These are phyloP conservation scores for Arachis monticola DNA, from an alignment of 331 rosid genomes.

Conservation along the genomic window DNA sequence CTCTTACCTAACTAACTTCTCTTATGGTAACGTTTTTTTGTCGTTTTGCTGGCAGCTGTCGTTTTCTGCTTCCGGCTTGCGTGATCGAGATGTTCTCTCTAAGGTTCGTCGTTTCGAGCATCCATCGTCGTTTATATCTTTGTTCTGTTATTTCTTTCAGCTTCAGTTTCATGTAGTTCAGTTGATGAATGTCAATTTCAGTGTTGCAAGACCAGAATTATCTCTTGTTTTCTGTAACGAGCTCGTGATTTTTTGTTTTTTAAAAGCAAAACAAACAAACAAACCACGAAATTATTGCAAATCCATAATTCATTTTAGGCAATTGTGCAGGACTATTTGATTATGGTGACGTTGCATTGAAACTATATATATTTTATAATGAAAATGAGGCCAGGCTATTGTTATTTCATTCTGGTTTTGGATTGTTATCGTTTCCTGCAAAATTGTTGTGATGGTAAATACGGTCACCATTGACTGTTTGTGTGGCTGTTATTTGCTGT, in stretches of 20 bases:
- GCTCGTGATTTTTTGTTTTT: no score
- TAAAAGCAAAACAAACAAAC: no score
- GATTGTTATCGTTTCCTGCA: constrained; percentile 3
- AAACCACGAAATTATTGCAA: no score
- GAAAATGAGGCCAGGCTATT: neutral
- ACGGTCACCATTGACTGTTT: constrained; percentile 28
- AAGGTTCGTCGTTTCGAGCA: constrained; percentile 65
- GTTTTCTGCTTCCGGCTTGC: constrained; percentile 78
- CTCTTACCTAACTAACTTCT: neutral
- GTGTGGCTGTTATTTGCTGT: constrained; percentile 41
- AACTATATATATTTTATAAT: neutral
- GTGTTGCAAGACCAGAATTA: neutral
- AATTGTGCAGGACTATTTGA: neutral
- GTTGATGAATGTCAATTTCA: neutral
- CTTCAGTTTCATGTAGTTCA: neutral
- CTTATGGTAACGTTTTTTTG: neutral
- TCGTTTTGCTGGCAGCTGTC: constrained; percentile 62
- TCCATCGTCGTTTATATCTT: neutral
- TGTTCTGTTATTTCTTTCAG: neutral
- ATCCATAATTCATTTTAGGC: no score
- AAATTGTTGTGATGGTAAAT: constrained; percentile 15
- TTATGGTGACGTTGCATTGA: neutral
- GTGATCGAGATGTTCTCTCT: constrained; percentile 83
- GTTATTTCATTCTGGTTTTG: constrained; percentile 8
- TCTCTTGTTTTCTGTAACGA: no score